These are phyloP conservation scores for Trichoderma harzianum DNA, from an alignment of 2,329 filamentous ascomycete species.

Conservation along the genomic window DNA sequence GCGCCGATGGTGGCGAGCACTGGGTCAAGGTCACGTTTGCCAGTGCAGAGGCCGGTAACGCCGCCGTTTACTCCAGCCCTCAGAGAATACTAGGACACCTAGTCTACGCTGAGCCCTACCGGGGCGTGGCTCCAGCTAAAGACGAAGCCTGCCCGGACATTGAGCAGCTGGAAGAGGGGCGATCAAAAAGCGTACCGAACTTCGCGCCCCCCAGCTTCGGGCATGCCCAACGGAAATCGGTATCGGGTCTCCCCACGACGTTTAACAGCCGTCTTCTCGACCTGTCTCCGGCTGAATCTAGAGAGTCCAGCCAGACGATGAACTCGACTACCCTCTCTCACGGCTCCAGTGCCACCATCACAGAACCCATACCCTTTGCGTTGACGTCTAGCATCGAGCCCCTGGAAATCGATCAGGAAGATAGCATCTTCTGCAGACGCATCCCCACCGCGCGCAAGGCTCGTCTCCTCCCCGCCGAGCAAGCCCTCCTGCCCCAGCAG, in stretches of 20 bases:
- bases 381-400: conserved; percentile 27
- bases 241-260: conserved; percentile 32
- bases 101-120: conserved; percentile 68
- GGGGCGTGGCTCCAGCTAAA: conserved; percentile 58
- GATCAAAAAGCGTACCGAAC: conserved; percentile 37
- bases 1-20: conserved; percentile 77
- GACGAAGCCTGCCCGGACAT: conserved; percentile 61
- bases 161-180: conserved; percentile 36
- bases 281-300: conserved; percentile 44
- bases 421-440: conserved; percentile 52
- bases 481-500: conserved; percentile 67
- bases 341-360: conserved; percentile 46
- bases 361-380: conserved; percentile 27
- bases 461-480: conserved; percentile 63
- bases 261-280: conserved; percentile 39
- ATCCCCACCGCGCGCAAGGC: conserved; percentile 66
- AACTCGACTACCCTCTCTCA: conserved; percentile 53
- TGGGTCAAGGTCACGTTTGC: conserved; percentile 91
- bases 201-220: conserved; percentile 21
- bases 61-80: conserved; percentile 66
- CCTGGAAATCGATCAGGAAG: conserved; percentile 31
- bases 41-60: conserved; percentile 66
- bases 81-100: conserved; percentile 68
- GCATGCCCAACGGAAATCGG: conserved; percentile 29
- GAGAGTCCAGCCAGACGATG: conserved; percentile 53